Percentiles rank a stretch among this genome's conserved stretches.
These are phyloP conservation scores for Tremellales sp. DNA, from an alignment of 1,284 basidiomycete genomes.

Conservation along the genomic window DNA sequence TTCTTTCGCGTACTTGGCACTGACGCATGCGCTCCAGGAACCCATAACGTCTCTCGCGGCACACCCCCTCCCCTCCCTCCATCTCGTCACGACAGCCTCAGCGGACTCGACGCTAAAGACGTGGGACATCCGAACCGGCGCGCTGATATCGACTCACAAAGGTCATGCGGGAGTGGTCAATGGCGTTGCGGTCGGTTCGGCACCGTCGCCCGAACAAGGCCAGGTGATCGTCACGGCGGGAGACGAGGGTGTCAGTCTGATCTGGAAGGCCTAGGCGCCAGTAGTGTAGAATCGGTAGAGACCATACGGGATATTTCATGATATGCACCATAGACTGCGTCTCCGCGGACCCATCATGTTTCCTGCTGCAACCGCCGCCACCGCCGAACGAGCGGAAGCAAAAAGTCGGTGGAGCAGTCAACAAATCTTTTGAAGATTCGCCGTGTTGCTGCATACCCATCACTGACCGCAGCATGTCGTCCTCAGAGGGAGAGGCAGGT, in stretches of 20 bases:
- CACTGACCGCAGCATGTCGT: no score
- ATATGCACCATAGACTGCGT: no score
- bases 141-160: conserved; percentile 70
- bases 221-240: conserved; percentile 72
- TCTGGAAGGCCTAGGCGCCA: conserved; percentile 55
- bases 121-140: conserved; percentile 87
- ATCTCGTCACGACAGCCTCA: conserved; percentile 75
- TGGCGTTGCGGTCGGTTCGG: conserved; percentile 61
- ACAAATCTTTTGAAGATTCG: no score
- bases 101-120: conserved; percentile 82
- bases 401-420: no score
- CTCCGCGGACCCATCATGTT: no score
- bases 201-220: conserved; percentile 24
- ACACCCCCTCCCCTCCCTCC: conserved; percentile 62
- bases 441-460: no score
- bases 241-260: conserved; percentile 77
- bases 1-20: not conserved
- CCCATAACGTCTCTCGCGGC: conserved; percentile 75
- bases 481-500: no score
- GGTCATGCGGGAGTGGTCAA: conserved; percentile 82
- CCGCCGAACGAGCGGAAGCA: no score
- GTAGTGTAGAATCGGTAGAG: no score
- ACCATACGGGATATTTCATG: no score
- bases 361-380: no score
- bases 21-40: no score